Evolutionary conservation across 2,329 filamentous ascomycete species (phyloP).

Genomic region (Teratosphaeria epicoccoides): DNA sequence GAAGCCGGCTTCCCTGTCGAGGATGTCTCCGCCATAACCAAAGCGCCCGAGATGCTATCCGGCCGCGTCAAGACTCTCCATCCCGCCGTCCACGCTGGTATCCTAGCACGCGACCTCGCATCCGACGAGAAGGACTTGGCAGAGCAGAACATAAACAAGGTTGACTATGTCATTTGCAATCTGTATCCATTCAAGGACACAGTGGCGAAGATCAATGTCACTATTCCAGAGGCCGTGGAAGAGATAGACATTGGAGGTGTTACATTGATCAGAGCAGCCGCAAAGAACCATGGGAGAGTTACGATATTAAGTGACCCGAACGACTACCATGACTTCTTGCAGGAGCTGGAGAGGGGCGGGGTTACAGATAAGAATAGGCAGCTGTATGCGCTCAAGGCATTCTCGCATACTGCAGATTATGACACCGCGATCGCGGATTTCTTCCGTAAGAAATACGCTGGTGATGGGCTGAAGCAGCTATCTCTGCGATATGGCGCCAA

Average conservation of each 20-base stretch:
- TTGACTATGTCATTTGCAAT: constrained; percentile 94
- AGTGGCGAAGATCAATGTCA: constrained; percentile 92
- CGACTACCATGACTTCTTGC: constrained; percentile 90
- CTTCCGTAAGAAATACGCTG: constrained; percentile 94
- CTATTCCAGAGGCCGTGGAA: constrained; percentile 90
- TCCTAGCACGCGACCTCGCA: constrained; percentile 85
- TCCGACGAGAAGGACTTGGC: constrained; percentile 95
- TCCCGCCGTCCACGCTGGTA: constrained; percentile 65
- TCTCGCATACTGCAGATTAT: constrained; percentile 96
- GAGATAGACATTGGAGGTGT: constrained; percentile 98
- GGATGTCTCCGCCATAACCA: constrained; percentile 93
- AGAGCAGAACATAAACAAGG: constrained; percentile 88
- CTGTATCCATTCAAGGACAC: constrained; percentile 99
- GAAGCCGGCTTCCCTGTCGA: constrained; percentile 93
- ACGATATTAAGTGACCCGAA: constrained; percentile 89
- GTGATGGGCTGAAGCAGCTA: constrained; percentile 70
- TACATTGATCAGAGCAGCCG: constrained; percentile 87
- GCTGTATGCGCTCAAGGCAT: constrained; percentile 89
- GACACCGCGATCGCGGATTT: constrained; percentile 90
- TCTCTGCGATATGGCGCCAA: constrained; percentile 91
- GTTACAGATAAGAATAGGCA: constrained; percentile 78
- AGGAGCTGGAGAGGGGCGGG: constrained; percentile 76
- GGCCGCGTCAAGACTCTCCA: constrained; percentile 93
- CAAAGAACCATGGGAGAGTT: constrained; percentile 94
- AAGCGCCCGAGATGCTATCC: constrained; percentile 89